Evolutionary conservation across 140 eudicot species (phyloP), one percentile per base, ranked within the genome.

Genomic region (Anethum foeniculum): DNA sequence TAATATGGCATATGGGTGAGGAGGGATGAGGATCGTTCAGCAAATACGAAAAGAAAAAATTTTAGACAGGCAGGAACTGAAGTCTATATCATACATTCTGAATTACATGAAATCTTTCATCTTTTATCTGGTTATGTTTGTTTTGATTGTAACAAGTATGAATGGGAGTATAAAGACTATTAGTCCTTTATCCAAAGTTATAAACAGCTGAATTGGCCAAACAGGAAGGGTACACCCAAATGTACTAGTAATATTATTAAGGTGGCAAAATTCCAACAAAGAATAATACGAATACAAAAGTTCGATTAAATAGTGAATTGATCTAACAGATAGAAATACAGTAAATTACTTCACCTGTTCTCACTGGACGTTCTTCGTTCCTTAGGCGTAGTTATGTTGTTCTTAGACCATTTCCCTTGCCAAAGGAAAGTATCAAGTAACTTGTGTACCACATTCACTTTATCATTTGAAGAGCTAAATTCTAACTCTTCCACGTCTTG

Each of bases 321-420:
- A 71, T 28, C n/a, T 18, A 49, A 54, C 19, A 60, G 23, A 41
- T 5, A 78, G 68, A 62, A 36, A 47, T 18, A 73, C 4, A 46
- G 8, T 7, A 1, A 60, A 62, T 41, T 36, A 32, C 64, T 65
- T 34, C 80, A 91, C 97, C 96, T 91, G 85, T 91, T 91, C 81
- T 91, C 91, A 67, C 83, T 80, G 56, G 83, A 36, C 77, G 83
- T 80, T 83, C 86, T 86, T 72, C 86, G 85, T 74, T 87, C 91
- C 48, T 87, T 81, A 38, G 85, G 67, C 39, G 82, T 43, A 28
- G 82, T 74, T 10, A 77, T 76, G 38, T 60, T 54, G 81, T 85
- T 80, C 19, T 69, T 71, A 64, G 87, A 79, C 69, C 44, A 44
- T 68, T 81, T 82, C 58, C 89, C 92, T 43, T 79, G 88, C 69